Evolutionary conservation across 345 rosid genomes (phyloP), one percentile per base, ranked within the genome.

Genomic region (Murraya paniculata): DNA sequence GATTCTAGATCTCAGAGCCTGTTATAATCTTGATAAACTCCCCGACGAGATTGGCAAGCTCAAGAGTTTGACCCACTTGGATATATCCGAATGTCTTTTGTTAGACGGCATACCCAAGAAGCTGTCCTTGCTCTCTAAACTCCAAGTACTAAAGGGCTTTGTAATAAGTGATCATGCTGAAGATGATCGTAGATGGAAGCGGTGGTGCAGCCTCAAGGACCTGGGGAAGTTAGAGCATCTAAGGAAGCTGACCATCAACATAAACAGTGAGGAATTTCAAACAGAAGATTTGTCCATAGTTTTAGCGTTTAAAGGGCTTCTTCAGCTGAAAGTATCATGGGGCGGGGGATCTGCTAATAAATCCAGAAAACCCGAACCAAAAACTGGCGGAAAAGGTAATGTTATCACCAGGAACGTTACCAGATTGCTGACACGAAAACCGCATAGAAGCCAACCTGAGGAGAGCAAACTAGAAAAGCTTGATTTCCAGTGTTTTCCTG

Each of bases 121-220:
- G 57, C 21, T 92, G 33, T 62, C 79, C 1, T 65, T 76, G 62
- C 89, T 92, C 22, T 10, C 75, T 0, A 33, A 85, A 13, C 88
- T 90, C 68, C 74, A 78, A 86, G 93, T 92, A 45, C 87, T 92
- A 5, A 88, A 92, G 53, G 94, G 97, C n/a, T 90, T 92, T 83
- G 87, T 88, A 22, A 71, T 90, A 2, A 84, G 86, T 69, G 77
- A 84, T 18, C 57, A 53, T 18, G 57, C 22, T 19, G 22, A 53
- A 53, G 57, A 53, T 19, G 57, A 53, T 64, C 48, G 22, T 33
- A 83, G 45, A 10, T 72, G 57, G 0, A 80, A 72, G 39, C 70
- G 24, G 38, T 2, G 62, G 3, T 85, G 91, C 55, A 19, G 8
- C 0, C 77, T 87, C 18, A 7, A 1, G 0, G 61, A 81, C 38